Conservation (phyloP, 345 rosid genomes). For the Xanthoceras sorbifolium region DNA sequence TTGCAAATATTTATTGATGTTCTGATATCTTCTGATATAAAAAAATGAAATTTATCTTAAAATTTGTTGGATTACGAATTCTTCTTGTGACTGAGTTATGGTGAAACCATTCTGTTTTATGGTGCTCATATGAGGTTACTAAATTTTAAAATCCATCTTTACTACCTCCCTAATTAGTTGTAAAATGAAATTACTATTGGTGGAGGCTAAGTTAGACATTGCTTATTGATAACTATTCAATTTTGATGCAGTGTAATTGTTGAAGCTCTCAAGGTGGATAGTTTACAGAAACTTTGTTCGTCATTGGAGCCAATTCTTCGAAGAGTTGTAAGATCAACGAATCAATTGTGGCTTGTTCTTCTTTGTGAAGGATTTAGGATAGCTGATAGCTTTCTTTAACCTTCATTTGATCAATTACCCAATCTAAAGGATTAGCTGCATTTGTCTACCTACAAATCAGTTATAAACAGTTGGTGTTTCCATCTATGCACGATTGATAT, state of each 20-base stretch:
- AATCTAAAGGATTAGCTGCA: neutral
- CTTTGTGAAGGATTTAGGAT: neutral
- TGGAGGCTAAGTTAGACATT: conserved; percentile 2
- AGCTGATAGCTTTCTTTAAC: neutral
- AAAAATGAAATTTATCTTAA: neutral
- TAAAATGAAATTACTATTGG: neutral
- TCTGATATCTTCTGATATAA: neutral
- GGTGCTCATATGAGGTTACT: neutral
- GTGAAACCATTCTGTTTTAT: neutral
- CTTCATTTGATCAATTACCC: neutral
- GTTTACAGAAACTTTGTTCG: conserved; percentile 93
- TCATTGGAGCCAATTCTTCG: conserved; percentile 97
- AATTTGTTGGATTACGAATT: neutral
- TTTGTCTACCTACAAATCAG: neutral
- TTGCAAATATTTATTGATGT: neutral
- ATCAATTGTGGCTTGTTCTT: neutral
- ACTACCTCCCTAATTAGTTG: too few relatives aligned
- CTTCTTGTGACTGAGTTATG: neutral
- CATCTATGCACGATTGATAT: neutral
- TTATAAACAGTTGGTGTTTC: neutral
- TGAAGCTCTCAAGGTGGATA: conserved; percentile 96
- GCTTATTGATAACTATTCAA: neutral
- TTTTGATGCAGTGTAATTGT: conserved; percentile 79
- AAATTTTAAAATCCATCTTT: neutral
- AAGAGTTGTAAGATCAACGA: conserved; percentile 66